These are phyloP conservation scores for Oryza glaberrima DNA, from an alignment of 176 grass and related monocot genomes.

Conservation along the genomic window DNA sequence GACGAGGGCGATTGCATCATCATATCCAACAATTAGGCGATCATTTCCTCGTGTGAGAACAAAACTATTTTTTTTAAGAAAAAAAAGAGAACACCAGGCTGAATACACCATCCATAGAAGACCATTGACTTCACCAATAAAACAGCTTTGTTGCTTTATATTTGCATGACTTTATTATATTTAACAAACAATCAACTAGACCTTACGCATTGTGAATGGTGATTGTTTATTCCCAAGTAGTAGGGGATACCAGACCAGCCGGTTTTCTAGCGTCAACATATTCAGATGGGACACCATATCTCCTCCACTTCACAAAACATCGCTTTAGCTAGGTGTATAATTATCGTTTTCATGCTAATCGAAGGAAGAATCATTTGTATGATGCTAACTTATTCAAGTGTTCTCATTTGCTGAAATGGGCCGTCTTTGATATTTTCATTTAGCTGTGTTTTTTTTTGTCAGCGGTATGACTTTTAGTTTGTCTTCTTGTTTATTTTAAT, in stretches of 20 bases:
- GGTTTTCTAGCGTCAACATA: background rate
- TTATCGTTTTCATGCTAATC: background rate
- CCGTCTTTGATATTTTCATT: background rate
- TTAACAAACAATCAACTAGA: background rate
- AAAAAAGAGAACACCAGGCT: background rate
- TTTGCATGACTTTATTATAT: background rate
- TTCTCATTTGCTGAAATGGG: background rate
- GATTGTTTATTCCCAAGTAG: background rate
- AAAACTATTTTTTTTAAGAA: too few relatives aligned
- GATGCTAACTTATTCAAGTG: background rate
- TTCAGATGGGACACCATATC: background rate
- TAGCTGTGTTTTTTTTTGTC: background rate
- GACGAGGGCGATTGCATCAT: background rate
- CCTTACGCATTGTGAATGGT: background rate
- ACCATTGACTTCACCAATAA: conserved; percentile 14
- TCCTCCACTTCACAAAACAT: background rate
- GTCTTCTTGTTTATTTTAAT: background rate
- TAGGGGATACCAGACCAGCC: background rate
- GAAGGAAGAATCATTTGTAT: too few relatives aligned
- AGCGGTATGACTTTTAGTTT: background rate
- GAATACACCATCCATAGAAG: background rate
- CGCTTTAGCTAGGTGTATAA: background rate
- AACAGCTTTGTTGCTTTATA: background rate
- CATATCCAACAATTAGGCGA: background rate
- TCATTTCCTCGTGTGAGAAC: background rate